Evolutionary conservation across 2,329 filamentous ascomycete genomes (phyloP).

Genomic region (Pseudogymnoascus sp.): DNA sequence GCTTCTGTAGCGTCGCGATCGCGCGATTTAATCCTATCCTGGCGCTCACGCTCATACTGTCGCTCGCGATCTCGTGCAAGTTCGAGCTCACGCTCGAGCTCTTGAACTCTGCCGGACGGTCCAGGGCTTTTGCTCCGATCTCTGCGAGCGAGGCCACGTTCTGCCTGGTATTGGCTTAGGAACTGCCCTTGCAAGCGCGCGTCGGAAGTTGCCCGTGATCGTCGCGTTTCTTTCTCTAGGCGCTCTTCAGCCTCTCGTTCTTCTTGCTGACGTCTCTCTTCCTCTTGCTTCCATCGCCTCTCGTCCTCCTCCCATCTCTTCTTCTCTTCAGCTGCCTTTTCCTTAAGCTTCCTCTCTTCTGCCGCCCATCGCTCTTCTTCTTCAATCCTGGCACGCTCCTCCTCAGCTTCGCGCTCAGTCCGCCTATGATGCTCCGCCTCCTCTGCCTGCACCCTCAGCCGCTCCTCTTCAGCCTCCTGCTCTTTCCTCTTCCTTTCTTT

Average conservation of each 20-base stretch:
- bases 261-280: constrained; percentile 63
- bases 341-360: constrained; percentile 52
- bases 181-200: constrained; percentile 72
- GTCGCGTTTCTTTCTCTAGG: constrained; percentile 58
- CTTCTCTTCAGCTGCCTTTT: constrained; percentile 60
- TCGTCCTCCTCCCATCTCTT: constrained; percentile 73
- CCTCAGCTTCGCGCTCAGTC: constrained; percentile 48
- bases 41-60: constrained; percentile 54
- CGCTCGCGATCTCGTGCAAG: constrained; percentile 60
- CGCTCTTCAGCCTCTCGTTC: constrained; percentile 66
- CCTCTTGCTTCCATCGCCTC: constrained; percentile 67
- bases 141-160: constrained; percentile 43
- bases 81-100: constrained; percentile 69
- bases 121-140: constrained; percentile 33
- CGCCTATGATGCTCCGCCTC: constrained; percentile 43
- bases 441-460: constrained; percentile 47
- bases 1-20: constrained; percentile 22
- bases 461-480: constrained; percentile 52
- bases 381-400: constrained; percentile 52
- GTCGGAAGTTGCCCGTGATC: constrained; percentile 54
- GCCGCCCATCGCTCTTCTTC: constrained; percentile 64
- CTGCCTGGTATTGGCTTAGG: constrained; percentile 77
- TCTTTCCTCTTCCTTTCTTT: constrained; percentile 65
- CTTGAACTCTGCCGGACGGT: constrained; percentile 59
- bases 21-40: constrained; percentile 34